phyloP scores from a whole-genome alignment of 805 yeast genomes.

The Ogataea methanolica region DNA sequence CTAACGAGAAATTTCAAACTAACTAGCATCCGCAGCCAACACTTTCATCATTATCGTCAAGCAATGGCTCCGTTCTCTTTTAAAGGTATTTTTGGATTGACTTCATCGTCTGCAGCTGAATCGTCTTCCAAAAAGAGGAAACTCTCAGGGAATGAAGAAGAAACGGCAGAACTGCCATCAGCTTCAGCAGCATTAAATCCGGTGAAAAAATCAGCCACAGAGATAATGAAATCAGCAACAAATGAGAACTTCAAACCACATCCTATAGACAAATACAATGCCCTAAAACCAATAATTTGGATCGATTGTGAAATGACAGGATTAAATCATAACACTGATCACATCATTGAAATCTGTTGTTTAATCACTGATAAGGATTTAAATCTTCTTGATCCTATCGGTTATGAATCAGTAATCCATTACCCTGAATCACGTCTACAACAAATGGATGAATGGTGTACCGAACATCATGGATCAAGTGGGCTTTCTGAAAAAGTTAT shows the following conservation, averaged over 20 bases:
- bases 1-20: too few species aligned
- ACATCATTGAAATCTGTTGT: conserved; percentile 89
- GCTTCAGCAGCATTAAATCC: background rate
- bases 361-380: conserved; percentile 81
- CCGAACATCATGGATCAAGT: conserved; percentile 65
- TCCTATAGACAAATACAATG: conserved; percentile 11
- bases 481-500: conserved; percentile 78
- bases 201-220: background rate
- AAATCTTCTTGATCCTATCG: conserved; percentile 59
- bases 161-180: background rate
- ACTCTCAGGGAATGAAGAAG: background rate
- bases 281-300: conserved; percentile 64
- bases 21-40: background rate
- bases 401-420: conserved; percentile 80
- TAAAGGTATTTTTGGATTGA: conserved; percentile 1
- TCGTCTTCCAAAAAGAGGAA: conserved; percentile 3
- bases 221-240: background rate
- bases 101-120: background rate
- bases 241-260: background rate
- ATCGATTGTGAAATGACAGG: conserved; percentile 99
- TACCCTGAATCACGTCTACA: conserved; percentile 58
- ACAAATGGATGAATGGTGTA: conserved; percentile 86
- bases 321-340: conserved; percentile 70
- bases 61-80: conserved; percentile 5
- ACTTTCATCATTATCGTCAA: background rate